phyloP scores from a whole-genome alignment of 2,329 filamentous ascomycete species.

The Alternaria sp. region DNA sequence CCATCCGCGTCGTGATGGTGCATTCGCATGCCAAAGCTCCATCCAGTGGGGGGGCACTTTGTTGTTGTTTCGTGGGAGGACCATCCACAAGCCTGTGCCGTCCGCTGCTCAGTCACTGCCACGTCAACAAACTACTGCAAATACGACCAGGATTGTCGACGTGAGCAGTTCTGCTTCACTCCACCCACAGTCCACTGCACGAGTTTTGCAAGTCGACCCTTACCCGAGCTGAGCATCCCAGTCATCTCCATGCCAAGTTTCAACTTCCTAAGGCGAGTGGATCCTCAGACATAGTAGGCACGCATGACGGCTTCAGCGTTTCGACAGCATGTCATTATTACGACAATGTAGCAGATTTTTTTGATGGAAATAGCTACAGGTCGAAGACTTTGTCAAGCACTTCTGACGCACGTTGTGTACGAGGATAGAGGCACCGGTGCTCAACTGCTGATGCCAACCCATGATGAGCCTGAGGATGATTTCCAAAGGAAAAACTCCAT shows the following conservation, averaged over 20 bases:
- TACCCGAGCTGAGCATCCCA: slow-evolving; percentile 6
- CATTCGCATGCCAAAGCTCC: neutral
- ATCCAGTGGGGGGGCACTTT: slow-evolving; percentile 4
- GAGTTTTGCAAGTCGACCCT: neutral
- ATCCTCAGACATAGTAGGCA: slow-evolving; percentile 1
- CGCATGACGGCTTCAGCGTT: slow-evolving; percentile 3
- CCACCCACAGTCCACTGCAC: neutral
- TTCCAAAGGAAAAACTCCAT: neutral
- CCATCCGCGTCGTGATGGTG: slow-evolving; percentile 13
- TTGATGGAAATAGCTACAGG: neutral
- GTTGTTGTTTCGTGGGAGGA: neutral
- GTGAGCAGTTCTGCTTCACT: slow-evolving; percentile 11
- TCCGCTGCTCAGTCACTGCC: slow-evolving; percentile 17
- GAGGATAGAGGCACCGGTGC: neutral
- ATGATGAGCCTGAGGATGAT: neutral
- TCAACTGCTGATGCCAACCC: neutral
- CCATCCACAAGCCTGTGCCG: neutral
- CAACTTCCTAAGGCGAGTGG: slow-evolving; percentile 13
- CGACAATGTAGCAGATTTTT: neutral
- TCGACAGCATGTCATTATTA: neutral
- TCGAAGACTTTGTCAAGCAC: neutral
- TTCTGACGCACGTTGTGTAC: neutral
- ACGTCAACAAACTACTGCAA: slow-evolving; percentile 29
- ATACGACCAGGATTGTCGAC: slow-evolving; percentile 13
- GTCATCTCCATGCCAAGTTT: slow-evolving; percentile 9